These are phyloP conservation scores for Lipomyces japonicus DNA, from an alignment of 805 yeast genomes.

Conservation along the genomic window DNA sequence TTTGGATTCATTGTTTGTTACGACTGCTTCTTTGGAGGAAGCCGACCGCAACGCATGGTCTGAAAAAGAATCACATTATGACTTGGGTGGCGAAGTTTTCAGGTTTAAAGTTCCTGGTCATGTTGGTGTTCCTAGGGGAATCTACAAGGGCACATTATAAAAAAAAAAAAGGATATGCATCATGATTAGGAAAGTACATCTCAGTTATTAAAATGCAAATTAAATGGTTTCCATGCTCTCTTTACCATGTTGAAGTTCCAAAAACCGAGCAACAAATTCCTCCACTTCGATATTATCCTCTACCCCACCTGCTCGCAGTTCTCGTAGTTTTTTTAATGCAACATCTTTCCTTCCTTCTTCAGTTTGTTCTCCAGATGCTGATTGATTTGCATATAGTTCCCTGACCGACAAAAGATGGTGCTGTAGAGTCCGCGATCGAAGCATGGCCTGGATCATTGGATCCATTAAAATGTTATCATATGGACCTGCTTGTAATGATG, in stretches of 20 bases:
- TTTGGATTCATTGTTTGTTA: conserved; percentile 57
- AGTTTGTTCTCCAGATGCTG: conserved; percentile 48
- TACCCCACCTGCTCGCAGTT: conserved; percentile 58
- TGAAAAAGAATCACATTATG: conserved; percentile 30
- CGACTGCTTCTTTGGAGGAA: conserved; percentile 56
- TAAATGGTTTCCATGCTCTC: background rate
- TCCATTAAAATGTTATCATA: conserved; percentile 42
- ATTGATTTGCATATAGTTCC: conserved; percentile 48
- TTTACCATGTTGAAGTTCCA: conserved; percentile 33
- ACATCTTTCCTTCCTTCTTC: conserved; percentile 55
- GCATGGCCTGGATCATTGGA: conserved; percentile 44
- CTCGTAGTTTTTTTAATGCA: conserved; percentile 58
- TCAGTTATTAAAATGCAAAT: background rate
- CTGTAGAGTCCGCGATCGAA: conserved; percentile 53
- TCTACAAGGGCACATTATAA: background rate
- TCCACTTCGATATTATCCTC: conserved; percentile 68
- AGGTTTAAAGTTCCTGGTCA: conserved; percentile 30
- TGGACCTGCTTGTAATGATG: conserved; percentile 28
- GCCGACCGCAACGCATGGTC: conserved; percentile 41
- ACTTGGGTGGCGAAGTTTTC: conserved; percentile 34
- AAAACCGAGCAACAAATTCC: conserved; percentile 54
- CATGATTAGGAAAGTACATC: background rate
- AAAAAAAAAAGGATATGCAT: background rate
- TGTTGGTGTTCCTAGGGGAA: conserved; percentile 15
- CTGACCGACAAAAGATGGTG: conserved; percentile 52